phyloP scores from a whole-genome alignment of 1,284 basidiomycete species.

The Salmacisia buchloeana region DNA sequence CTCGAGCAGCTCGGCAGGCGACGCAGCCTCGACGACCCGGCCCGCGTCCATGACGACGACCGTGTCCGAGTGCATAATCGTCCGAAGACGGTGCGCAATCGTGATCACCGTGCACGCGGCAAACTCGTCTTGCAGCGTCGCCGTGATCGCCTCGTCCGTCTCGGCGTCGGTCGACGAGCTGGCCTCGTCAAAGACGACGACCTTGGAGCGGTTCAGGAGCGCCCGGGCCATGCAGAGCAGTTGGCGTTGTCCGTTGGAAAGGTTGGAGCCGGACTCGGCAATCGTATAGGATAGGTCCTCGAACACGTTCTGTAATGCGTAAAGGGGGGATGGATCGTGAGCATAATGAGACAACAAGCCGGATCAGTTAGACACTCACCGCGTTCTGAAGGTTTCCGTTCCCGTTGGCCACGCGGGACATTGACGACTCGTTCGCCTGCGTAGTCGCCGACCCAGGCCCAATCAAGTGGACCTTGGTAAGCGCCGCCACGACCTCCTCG shows the following conservation, averaged over 20 bases:
- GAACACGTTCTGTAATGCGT: slow-evolving; percentile 9
- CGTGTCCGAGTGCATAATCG: slow-evolving; percentile 52
- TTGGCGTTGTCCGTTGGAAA: slow-evolving; percentile 45
- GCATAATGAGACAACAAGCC: no score
- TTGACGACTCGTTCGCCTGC: background rate
- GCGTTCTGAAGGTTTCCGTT: background rate
- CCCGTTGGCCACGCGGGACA: background rate
- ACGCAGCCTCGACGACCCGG: slow-evolving; percentile 55
- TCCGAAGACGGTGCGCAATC: slow-evolving; percentile 62
- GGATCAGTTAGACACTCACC: no score
- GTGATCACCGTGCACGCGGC: slow-evolving; percentile 70
- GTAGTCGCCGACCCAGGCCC: background rate
- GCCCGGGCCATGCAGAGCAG: slow-evolving; percentile 46
- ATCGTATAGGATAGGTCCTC: slow-evolving; percentile 29
- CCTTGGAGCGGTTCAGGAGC: slow-evolving; percentile 31
- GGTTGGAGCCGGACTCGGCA: slow-evolving; percentile 42
- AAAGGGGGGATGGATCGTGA: background rate
- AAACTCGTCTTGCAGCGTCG: slow-evolving; percentile 74
- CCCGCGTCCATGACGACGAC: slow-evolving; percentile 57
- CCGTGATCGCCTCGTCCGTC: slow-evolving; percentile 59
- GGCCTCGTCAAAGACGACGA: slow-evolving; percentile 49
- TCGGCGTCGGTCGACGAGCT: slow-evolving; percentile 42
- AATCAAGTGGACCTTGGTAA: slow-evolving; percentile 23
- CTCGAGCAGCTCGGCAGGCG: slow-evolving; percentile 53
- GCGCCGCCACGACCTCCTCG: slow-evolving; percentile 24